Percentiles rank a stretch among this genome's conserved stretches.
These are phyloP conservation scores for Helminthosporium solani DNA, from an alignment of 2,329 filamentous ascomycete species.

Conservation along the genomic window DNA sequence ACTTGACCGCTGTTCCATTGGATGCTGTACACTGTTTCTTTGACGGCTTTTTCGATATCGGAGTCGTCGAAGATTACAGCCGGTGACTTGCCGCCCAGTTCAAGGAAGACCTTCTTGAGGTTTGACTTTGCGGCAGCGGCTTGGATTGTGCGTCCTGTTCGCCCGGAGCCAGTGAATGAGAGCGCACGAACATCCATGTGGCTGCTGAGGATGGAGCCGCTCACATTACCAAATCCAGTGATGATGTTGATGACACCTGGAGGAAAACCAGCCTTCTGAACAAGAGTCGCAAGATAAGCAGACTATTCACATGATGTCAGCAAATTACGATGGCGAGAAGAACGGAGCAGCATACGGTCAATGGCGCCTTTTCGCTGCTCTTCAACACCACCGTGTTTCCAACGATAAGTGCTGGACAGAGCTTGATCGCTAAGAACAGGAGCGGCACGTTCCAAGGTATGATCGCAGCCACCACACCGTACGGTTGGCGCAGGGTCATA, in stretches of 20 bases:
- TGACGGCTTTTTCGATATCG: conserved; percentile 72
- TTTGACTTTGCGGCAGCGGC: conserved; percentile 70
- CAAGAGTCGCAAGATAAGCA: conserved; percentile 78
- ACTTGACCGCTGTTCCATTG: conserved; percentile 59
- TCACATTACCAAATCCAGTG: conserved; percentile 74
- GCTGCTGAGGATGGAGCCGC: conserved; percentile 75
- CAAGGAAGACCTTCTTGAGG: conserved; percentile 82
- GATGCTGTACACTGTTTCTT: conserved; percentile 50
- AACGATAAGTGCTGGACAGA: conserved; percentile 34
- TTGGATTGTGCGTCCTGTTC: conserved; percentile 83
- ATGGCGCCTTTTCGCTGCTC: conserved; percentile 52
- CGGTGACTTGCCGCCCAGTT: conserved; percentile 85
- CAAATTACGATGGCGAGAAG: too few species aligned
- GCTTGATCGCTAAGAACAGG: conserved; percentile 28
- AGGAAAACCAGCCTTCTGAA: conserved; percentile 76
- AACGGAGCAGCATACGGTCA: conserved; percentile 76
- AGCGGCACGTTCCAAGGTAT: conserved; percentile 59
- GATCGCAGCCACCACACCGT: conserved; percentile 78
- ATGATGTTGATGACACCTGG: conserved; percentile 79
- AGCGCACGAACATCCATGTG: conserved; percentile 80
- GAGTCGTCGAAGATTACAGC: conserved; percentile 79
- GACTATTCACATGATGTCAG: too few species aligned
- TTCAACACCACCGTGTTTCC: conserved; percentile 40
- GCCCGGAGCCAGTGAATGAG: conserved; percentile 80
- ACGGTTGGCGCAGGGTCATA: conserved; percentile 73